These are phyloP conservation scores for Ganoderma meredithae DNA, from an alignment of 1,284 basidiomycete species.

Conservation along the genomic window DNA sequence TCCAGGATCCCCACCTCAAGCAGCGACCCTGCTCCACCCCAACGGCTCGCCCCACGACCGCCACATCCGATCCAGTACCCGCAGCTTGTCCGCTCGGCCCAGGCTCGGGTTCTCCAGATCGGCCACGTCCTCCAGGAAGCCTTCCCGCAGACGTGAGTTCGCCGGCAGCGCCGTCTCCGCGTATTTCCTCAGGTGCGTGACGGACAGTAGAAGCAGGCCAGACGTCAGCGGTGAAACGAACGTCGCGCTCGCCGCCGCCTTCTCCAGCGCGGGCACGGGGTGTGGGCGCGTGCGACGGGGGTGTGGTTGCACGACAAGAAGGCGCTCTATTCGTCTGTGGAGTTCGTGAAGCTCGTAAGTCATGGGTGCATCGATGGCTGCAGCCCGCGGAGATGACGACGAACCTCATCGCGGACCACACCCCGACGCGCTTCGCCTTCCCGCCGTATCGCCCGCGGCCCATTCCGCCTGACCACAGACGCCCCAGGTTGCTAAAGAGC, in stretches of 20 bases:
- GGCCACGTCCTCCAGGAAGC: constrained; percentile 86
- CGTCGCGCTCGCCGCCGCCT: constrained; percentile 11
- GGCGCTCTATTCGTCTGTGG: constrained; percentile 74
- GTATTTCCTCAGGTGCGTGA: constrained; percentile 72
- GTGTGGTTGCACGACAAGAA: constrained; percentile 59
- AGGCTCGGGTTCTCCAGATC: constrained; percentile 83
- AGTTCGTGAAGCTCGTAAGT: neutral
- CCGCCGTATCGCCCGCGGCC: constrained; percentile 63
- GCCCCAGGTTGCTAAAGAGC: constrained; percentile 59
- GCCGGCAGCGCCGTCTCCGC: constrained; percentile 62
- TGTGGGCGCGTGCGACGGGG: constrained; percentile 19
- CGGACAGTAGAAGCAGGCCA: constrained; percentile 77
- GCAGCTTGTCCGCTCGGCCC: constrained; percentile 73
- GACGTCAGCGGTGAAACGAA: constrained; percentile 64
- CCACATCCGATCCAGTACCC: constrained; percentile 91
- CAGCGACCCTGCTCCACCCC: constrained; percentile 55
- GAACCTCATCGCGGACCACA: constrained; percentile 73
- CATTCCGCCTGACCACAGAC: constrained; percentile 56
- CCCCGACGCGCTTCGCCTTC: constrained; percentile 50
- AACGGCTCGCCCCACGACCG: constrained; percentile 78
- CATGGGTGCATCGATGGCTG: neutral
- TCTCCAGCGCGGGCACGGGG: constrained; percentile 16
- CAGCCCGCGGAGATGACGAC: constrained; percentile 25
- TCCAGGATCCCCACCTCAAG: constrained; percentile 16
- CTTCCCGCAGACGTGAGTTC: constrained; percentile 68